These are phyloP conservation scores for Penicilliopsis zonata DNA, from an alignment of 495 filamentous ascomycete genomes.

Conservation along the genomic window DNA sequence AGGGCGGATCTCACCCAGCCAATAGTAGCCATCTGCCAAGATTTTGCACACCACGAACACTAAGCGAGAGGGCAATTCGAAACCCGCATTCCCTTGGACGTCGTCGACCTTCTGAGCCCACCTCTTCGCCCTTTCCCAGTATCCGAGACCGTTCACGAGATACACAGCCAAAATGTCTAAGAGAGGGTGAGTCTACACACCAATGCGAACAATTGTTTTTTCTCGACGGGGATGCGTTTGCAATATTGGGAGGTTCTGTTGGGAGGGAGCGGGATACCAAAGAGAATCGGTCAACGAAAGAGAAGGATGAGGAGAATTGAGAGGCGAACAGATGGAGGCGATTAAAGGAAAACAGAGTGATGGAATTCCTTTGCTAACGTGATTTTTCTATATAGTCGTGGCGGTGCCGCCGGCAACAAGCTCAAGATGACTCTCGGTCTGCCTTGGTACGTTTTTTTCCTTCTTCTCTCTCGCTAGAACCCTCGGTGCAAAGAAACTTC, in stretches of 20 bases:
- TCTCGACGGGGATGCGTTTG: no score
- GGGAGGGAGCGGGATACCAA: no score
- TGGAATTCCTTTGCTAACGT: constrained; percentile 18
- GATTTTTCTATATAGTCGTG: constrained; percentile 39
- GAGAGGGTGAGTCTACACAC: constrained; percentile 39
- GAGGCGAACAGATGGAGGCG: background rate
- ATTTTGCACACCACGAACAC: constrained; percentile 33
- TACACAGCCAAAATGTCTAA: constrained; percentile 44
- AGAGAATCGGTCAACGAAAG: no score
- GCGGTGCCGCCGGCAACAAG: constrained; percentile 97
- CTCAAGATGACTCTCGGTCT: constrained; percentile 99
- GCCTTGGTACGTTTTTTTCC: constrained; percentile 68
- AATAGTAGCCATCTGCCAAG: constrained; percentile 24
- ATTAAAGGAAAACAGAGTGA: constrained; percentile 2
- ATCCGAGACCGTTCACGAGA: constrained; percentile 30
- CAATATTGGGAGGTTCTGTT: no score
- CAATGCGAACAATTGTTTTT: no score
- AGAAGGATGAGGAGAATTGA: background rate
- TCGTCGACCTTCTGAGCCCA: constrained; percentile 21
- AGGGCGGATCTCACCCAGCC: constrained; percentile 7
- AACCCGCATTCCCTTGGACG: constrained; percentile 8
- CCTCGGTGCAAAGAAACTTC: no score
- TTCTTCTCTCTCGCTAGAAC: constrained; percentile 1
- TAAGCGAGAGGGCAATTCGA: constrained; percentile 35
- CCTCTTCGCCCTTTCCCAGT: constrained; percentile 24